Base-by-base conservation (phyloP, 192 early-diverging fungal genomes). In the Oehlia diaphana region DNA sequence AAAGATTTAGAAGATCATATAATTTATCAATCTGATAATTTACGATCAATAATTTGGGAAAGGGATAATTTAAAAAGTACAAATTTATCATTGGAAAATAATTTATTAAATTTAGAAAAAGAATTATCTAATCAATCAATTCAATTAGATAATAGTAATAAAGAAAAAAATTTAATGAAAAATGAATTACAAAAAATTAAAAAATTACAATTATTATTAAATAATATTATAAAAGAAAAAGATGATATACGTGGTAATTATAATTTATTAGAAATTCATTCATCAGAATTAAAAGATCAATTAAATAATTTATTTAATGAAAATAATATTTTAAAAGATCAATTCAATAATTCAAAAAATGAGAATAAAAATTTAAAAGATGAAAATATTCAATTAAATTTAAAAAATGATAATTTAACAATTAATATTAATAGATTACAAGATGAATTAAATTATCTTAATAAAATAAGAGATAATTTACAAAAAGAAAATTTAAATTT, bases 201-300 rank as follows among this genome's bases (percentile, higher is more conserved):
- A 35, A 31, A 63, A 63, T 37, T 75, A 33, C 74, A 75, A 63
- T 63, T 61, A 2, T 19, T 61, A n/a, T 21, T 75, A 9, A 21
- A 16, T 10, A 37, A 14, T n/a, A 37, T n/a, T 4, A 63, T 44
- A 12, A 75, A 75, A 63, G 74, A 75, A 28, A 58, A 35, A 10
- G 74, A 63, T 63, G 74, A 75, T 63, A 8, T 63, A 63, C 9
- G 58, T 6, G 74, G 74, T 63, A 75, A 63, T 42, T 63, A 63
- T 75, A 61, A 75, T 12, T 39, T 63, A 42, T 75, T 75, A 37
- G 74, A 75, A 75, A 23, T 75, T n/a, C 39, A 42, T 63, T 39
- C 62, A n/a, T 23, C 16, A n/a, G 58, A 75, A 63, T 26, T 58
- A 58, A 16, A 58, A 58, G 0, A 7, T 58, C 53, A 58, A 58